Conservation (phyloP, 2,329 filamentous ascomycete species). For the Grosmannia penicillata region DNA sequence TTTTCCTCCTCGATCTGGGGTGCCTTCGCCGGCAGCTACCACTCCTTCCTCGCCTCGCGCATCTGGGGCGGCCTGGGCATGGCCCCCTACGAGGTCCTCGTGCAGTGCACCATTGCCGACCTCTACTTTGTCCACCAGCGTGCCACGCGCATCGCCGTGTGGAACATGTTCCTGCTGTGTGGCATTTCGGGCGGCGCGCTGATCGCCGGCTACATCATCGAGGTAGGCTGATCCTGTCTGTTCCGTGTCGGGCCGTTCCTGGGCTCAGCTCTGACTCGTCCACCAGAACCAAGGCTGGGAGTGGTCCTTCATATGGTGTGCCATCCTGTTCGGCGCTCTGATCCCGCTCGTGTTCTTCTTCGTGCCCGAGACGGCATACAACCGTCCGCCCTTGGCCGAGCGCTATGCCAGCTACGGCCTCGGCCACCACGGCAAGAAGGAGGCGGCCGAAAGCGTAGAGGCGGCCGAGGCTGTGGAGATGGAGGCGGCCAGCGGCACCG, state of each 20-base stretch:
- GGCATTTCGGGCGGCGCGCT: constrained; percentile 26
- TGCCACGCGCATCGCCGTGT: constrained; percentile 25
- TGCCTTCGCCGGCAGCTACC: constrained; percentile 24
- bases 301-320: constrained; percentile 31
- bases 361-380: constrained; percentile 34
- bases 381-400: constrained; percentile 3
- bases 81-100: constrained; percentile 34
- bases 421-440: constrained; percentile 1
- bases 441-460: neutral
- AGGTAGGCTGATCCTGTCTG: constrained; percentile 8
- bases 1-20: constrained; percentile 33
- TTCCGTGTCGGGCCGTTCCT: neutral
- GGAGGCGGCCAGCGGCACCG: too few relatives aligned
- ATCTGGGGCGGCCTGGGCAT: constrained; percentile 32
- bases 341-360: constrained; percentile 29
- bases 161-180: constrained; percentile 24
- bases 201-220: constrained; percentile 25
- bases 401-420: constrained; percentile 5
- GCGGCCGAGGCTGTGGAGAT: constrained; percentile 14
- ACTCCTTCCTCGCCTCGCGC: constrained; percentile 28
- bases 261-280: neutral
- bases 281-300: constrained; percentile 21
- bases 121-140: constrained; percentile 31
- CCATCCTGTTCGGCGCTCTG: constrained; percentile 28
- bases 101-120: constrained; percentile 34